Evolutionary conservation across 2,329 filamentous ascomycete species (phyloP), one percentile per base, ranked within the genome.

Genomic region (Diaporthe sp.): DNA sequence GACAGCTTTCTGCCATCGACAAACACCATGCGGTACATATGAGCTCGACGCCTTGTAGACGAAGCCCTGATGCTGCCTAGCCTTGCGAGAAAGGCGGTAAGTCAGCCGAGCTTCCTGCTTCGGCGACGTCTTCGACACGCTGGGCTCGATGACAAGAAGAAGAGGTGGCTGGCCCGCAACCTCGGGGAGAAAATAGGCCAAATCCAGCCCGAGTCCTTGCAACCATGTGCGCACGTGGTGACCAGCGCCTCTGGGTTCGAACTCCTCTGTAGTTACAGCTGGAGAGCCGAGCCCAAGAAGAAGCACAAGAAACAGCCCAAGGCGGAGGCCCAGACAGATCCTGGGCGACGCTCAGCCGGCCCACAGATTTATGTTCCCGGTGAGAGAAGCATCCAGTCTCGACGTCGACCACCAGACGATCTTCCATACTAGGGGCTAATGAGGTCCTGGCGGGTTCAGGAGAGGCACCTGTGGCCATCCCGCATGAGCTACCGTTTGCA

Each of bases 231-330:
- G 20, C 60, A 60, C 9, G 47, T 39, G 4, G 76, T 77, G 8
- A 73, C 63, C 47, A 77, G 74, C 49, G 47, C 70, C 47, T 28
- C 44, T 2, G 70, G 61, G 28, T 77, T 73, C 22, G 70, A 77
- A 12, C 57, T 77, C 15, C 60, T 75, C 25, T 73, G 76, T 60
- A 75, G 73, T 65, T 77, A 77, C 37, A 77, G 67, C 49, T 77
- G 76, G 76, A 71, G 39, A 51, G 51, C 20, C n/a, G 37, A 25
- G n/a, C 10, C 28, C n/a, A 61, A 37, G 12, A n/a, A 49, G n/a
- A 28, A 22, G n/a, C 10, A 31, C n/a, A 61, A 37, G 17, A 28
- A 49, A n/a, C 20, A 34, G 57, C 57, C 34, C 39, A 47, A 12
- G 15, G 4, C n/a, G 42, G 39, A 20, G 22, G 6, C 28, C 22